Base-by-base conservation (phyloP, 1,284 basidiomycete species). In the Anthracocystis walkeri region DNA sequence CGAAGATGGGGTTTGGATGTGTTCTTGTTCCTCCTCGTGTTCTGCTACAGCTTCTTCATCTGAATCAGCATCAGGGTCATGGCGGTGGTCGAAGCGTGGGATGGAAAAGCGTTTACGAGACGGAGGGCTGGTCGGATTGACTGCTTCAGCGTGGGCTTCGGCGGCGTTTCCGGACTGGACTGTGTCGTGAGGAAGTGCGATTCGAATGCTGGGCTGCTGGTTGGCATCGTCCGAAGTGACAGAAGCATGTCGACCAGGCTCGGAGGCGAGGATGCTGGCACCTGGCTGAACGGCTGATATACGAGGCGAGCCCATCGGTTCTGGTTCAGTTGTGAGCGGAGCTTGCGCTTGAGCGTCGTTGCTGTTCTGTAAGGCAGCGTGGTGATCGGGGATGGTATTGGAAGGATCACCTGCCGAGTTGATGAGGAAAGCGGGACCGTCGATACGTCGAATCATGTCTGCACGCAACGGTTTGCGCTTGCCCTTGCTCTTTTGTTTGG, bases 371-470 rank as follows among this genome's bases (percentile, higher is more conserved):
- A 44, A 23, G 11, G 49, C n/a, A 14, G 45, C 7, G 20, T 41
- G 21, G n/a, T 40, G 44, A 23, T 77, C 70, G 2, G 75, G 75
- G 4, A 77, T 62, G 27, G 57, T 56, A n/a, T 73, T 69, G 52
- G 70, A 73, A 10, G 58, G 65, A 27, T 73, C 70, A 18, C 78
- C 80, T 16, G 72, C 76, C 21, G 81, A 81, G 50, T 84, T 84
- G 70, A 85, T 78, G 33, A 82, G 77, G 31, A 84, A 80, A 18
- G 84, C 84, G 7, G 84, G 84, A 12, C 76, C 72, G 33, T 85
- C 81, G 40, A 81, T 75, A 16, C 84, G 70, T n/a, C 77, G 73
- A 29, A 85, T 78, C 83, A 84, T 84, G 62, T 79, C 80, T n/a
- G 80, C 77, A 8, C 75, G 77, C n/a, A 84, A 60, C 6, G 78